A percentile compares a stretch with the other conserved stretches of the same genome.
Evolutionary conservation across 1,139 yeast genomes (phyloP).

Genomic region (Geotrichum siamense): DNA sequence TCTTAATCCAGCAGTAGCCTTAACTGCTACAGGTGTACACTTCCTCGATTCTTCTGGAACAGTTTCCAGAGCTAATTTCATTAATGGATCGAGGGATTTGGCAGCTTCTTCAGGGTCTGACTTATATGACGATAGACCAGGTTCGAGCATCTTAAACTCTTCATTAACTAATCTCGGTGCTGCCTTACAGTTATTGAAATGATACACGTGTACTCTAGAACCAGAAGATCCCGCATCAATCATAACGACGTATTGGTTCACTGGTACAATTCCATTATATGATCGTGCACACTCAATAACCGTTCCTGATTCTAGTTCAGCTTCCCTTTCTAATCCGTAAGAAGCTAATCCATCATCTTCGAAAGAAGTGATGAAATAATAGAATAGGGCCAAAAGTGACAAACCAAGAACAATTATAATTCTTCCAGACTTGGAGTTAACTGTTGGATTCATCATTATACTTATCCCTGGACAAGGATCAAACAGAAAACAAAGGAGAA

Average conservation of each 20-base stretch:
- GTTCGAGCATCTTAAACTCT: conserved; percentile 72
- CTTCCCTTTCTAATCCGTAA: not conserved
- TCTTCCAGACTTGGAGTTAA: conserved; percentile 16
- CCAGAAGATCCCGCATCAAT: conserved; percentile 95
- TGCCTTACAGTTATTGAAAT: conserved; percentile 66
- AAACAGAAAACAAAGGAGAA: not conserved
- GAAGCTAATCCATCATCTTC: conserved; percentile 2
- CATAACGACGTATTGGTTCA: conserved; percentile 63
- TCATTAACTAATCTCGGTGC: conserved; percentile 71
- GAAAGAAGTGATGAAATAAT: conserved; percentile 11
- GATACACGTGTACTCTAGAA: conserved; percentile 84
- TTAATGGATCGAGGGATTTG: conserved; percentile 65
- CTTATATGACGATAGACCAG: conserved; percentile 81
- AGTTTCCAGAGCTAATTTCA: conserved; percentile 59
- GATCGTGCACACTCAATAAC: conserved; percentile 28
- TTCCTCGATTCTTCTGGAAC: conserved; percentile 61
- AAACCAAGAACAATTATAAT: conserved; percentile 11
- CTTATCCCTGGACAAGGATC: no score
- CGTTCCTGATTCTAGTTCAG: not conserved
- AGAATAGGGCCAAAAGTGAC: conserved; percentile 10
- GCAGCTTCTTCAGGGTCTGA: conserved; percentile 77
- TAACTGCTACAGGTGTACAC: conserved; percentile 86
- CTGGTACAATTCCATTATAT: conserved; percentile 34
- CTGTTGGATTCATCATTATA: conserved; percentile 8
- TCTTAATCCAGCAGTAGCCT: conserved; percentile 92